Percentiles rank a stretch among this genome's conserved stretches.
These are phyloP conservation scores for Aspergillus sparsus DNA, from an alignment of 495 filamentous ascomycete genomes.

Conservation along the genomic window DNA sequence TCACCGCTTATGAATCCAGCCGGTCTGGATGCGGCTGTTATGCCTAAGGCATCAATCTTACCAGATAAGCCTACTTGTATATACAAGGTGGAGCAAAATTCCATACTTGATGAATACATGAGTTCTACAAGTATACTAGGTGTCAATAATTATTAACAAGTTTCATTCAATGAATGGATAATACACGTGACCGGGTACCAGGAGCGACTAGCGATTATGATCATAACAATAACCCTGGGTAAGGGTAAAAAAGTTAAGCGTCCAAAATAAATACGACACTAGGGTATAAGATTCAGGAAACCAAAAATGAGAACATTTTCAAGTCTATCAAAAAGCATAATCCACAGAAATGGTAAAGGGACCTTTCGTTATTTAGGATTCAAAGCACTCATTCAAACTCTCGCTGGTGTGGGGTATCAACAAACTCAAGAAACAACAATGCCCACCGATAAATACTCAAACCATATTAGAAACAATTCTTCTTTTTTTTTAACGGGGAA, in stretches of 20 bases:
- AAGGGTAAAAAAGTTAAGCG: not conserved
- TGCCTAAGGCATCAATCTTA: slow-evolving; percentile 18
- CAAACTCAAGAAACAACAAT: slow-evolving; percentile 33
- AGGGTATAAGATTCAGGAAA: slow-evolving; percentile 18
- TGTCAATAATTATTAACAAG: not conserved
- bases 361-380: slow-evolving; percentile 15
- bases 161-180: too few species aligned
- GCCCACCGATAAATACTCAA: slow-evolving; percentile 19
- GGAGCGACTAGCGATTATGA: not conserved
- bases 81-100: too few species aligned
- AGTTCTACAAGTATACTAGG: not conserved
- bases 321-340: slow-evolving; percentile 23
- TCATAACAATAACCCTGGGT: not conserved
- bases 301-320: slow-evolving; percentile 21
- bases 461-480: not conserved
- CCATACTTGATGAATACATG: too few species aligned
- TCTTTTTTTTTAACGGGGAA: too few species aligned
- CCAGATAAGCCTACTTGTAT: too few species aligned
- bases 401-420: slow-evolving; percentile 48
- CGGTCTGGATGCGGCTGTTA: slow-evolving; percentile 24
- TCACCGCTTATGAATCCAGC: slow-evolving; percentile 29
- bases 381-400: slow-evolving; percentile 32
- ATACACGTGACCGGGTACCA: too few species aligned
- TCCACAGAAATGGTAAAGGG: slow-evolving; percentile 16
- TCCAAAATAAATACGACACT: slow-evolving; percentile 6